Base-by-base conservation (phyloP, 768 basidiomycete species). In the Tricholoma hemisulphureum region DNA sequence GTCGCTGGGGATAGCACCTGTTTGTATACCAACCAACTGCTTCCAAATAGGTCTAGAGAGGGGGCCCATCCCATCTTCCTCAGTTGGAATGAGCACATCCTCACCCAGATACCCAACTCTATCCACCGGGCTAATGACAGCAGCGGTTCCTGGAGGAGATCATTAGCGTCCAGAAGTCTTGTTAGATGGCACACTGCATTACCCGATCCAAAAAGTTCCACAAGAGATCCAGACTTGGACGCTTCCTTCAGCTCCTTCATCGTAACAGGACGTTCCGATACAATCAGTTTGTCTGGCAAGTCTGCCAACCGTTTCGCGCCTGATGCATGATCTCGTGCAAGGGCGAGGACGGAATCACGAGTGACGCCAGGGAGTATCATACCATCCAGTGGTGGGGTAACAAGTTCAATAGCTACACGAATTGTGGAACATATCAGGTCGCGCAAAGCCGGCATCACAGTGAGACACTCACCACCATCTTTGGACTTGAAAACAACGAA, bases 281-380 rank as follows among this genome's bases (percentile, higher is more conserved):
- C 80, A 51, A 73, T 73, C 43, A 92, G 72, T 28, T 80, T 78
- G 4, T 79, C 72, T 1, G 89, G 75, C 35, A 92, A 75, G 14
- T 80, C 79, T 3, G 76, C 57, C 16, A 91, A 69, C 1, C 63
- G 68, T 16, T 70, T 67, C 57, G 73, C 73, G 39, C 79, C 67
- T 8, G 84, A 76, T 0, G 77, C 74, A 61, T 92, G 91, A 8
- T 84, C 86, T 14, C 83, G 75, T 4, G 84, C 82, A 43, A 98
- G 86, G 0, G 78, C 65, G 35, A 97, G 81, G 41, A 91, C 86
- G 24, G 92, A 94, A 65, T 90, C 89, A 60, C 95, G 86, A 6
- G 95, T 97, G 23, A 98, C 85, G 45, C 95, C 93, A 2, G 95
- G 94, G 2, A 98, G 83, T 65, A 98, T 93, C 73, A 92, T 89